Conservation (phyloP, 2,329 filamentous ascomycete species). For the Diaporthe sp. region DNA sequence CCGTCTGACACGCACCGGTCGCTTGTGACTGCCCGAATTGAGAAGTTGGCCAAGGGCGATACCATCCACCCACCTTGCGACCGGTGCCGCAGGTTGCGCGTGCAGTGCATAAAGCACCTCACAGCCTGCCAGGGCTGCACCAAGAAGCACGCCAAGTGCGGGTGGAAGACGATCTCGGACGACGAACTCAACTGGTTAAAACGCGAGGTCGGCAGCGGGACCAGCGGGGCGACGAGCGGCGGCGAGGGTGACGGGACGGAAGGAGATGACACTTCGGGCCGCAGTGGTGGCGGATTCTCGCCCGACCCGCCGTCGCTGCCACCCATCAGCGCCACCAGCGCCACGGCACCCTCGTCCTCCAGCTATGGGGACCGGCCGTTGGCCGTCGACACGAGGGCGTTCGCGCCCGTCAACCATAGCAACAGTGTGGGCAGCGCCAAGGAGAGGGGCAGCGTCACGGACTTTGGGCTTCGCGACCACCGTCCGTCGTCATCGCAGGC, state of each 20-base stretch:
- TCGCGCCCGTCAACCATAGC: constrained; percentile 23
- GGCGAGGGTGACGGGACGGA: constrained; percentile 42
- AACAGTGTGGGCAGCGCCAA: background rate
- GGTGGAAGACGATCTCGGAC: constrained; percentile 85
- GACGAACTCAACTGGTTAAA: constrained; percentile 69
- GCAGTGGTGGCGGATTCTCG: constrained; percentile 42
- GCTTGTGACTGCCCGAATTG: constrained; percentile 81
- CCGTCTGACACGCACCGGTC: constrained; percentile 55
- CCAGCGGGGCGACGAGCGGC: constrained; percentile 48
- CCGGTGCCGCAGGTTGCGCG: constrained; percentile 74
- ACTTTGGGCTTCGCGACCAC: constrained; percentile 35
- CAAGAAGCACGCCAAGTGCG: constrained; percentile 90
- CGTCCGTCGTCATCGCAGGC: constrained; percentile 23
- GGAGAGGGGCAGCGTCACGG: constrained; percentile 12
- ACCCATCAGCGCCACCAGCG: constrained; percentile 17
- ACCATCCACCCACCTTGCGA: constrained; percentile 87
- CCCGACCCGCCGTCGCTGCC: constrained; percentile 36
- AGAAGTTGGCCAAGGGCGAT: constrained; percentile 80
- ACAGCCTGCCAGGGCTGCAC: constrained; percentile 91
- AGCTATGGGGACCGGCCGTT: constrained; percentile 16
- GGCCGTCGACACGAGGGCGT: constrained; percentile 28
- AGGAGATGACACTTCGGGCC: constrained; percentile 46
- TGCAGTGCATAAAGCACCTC: constrained; percentile 87
- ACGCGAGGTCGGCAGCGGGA: constrained; percentile 45
- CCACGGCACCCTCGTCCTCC: constrained; percentile 3